Evolutionary conservation across 2,329 filamentous ascomycete species (phyloP), one percentile per base, ranked within the genome.

Genomic region (Exophiala mesophila): DNA sequence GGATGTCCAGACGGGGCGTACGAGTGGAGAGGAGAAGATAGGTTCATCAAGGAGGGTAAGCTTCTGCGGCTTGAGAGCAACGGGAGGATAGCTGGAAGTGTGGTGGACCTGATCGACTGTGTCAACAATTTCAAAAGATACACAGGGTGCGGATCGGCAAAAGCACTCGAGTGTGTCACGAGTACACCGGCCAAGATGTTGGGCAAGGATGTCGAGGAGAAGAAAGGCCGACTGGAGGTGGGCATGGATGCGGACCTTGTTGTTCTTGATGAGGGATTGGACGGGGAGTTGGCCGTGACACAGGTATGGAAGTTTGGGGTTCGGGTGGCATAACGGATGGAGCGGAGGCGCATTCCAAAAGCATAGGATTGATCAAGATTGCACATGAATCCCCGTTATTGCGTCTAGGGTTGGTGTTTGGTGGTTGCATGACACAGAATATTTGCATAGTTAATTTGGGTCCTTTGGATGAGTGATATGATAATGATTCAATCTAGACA

Each of bases 1-100:
- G 89, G 89, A 1, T 71, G 94, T 40, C 83, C 85, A 0, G 88
- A 95, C 57, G 89, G 89, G 3, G 74, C 78, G 2, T 94, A 95
- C 60, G 77, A 83, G 49, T 94, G 88, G 87, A 89, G 81, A 4
- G 94, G 95, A 44, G 76, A 76, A 29, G 76, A 78, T 41, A 66
- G 72, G 15, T 78, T 79, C 47, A 57, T 69, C 26, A 71, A 70
- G 67, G 77, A 76, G 37, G 88, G 88, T 1, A 70, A 79, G 0
- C 73, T 82, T 41, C 66, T 96, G 24, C 80, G 85, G 3, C 71
- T 94, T 1, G 84, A 94, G 59, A 85, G 84, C 10, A 87, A 85
- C 0, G 77, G 84, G 20, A 85, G 78, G 45, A 87, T 94, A 58
- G 87, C 86, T 10, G 86, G 85, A 52, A 84, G 80, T 36, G 65